Evolutionary conservation across 1,139 yeast genomes (phyloP), one percentile per base, ranked within the genome.

Genomic region (Protomyces inundatus): DNA sequence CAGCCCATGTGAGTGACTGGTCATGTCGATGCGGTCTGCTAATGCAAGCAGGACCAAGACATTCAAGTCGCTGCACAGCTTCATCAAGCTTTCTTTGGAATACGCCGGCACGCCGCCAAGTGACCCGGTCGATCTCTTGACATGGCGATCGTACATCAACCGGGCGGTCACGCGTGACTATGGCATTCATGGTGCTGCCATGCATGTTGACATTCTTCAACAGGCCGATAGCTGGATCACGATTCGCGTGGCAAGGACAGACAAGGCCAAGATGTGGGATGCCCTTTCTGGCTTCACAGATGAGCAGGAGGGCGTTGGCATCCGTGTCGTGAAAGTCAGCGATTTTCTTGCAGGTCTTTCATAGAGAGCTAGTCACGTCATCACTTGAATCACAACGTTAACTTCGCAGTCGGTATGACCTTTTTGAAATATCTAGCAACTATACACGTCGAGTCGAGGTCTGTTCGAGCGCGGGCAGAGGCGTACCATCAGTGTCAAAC

Each of bases 391-490:
- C 23, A 23, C 23, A 23, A n/a, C n/a, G n/a, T n/a, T n/a, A n/a
- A 23, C 23, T 23, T 23, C 23, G 23, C 23, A 23, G 23, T 23
- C 23, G 23, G 23, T 23, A 1, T 23, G 23, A 23, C 23, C 23
- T 23, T 23, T 23, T 23, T 23, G 23, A 23, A 1, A 23, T 2
- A 23, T 23, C 23, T 23, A 23, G 23, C 23, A 23, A 23, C 23
- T 23, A 23, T 23, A 23, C 23, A 23, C 23, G 23, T 23, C 23
- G 32, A 42, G 48, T 9, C 48, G 48, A 42, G 39, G 23, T 12
- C 9, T 58, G 62, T 58, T 58, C 53, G 62, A 58, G 62, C 62
- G 62, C 48, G 40, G 62, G 62, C 62, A 58, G 62, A 58, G 45
- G 56, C 54, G 51, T 51, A 39, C 42, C 42, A 39, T 14, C 36